Percentiles rank a stretch among this genome's conserved stretches.
Evolutionary conservation across 306 rosid species (phyloP).

Genomic region (Purshia tridentata): DNA sequence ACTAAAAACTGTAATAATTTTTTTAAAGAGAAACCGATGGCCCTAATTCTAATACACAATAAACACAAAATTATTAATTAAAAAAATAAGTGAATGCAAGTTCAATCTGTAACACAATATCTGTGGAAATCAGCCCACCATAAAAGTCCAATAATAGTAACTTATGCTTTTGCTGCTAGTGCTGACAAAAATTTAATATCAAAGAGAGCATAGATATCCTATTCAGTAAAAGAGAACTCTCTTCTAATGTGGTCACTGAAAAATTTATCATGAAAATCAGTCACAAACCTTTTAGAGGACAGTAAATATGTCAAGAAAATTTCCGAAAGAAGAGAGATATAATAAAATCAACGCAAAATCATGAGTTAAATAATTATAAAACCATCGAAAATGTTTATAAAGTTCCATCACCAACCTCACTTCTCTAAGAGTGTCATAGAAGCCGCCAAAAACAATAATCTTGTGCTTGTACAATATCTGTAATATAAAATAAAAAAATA

Average conservation of each 20-base stretch:
- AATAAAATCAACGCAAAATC: not conserved
- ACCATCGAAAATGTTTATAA: slow-evolving; percentile 19
- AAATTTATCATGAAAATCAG: not conserved
- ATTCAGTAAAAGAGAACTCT: not conserved
- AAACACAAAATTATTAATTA: not conserved
- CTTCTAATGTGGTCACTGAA: not conserved
- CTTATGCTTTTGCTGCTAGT: not conserved
- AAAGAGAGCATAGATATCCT: not conserved
- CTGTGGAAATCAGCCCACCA: no score
- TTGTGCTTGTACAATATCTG: slow-evolving; percentile 98
- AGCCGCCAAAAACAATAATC: slow-evolving; percentile 94
- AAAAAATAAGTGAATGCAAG: not conserved
- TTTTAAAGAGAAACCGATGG: no score
- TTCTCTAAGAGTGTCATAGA: slow-evolving; percentile 97
- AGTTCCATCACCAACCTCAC: slow-evolving; percentile 75
- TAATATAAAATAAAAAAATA: slow-evolving; percentile 31
- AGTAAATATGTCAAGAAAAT: not conserved
- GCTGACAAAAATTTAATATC: not conserved
- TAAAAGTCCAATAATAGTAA: no score
- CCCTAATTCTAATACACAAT: no score
- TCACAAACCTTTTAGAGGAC: not conserved
- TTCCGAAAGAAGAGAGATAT: not conserved
- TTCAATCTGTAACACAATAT: no score
- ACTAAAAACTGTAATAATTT: no score
- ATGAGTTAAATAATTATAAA: slow-evolving; percentile 16